Conservation (phyloP, 2,329 filamentous ascomycete species). For the Penicillium sp. region DNA sequence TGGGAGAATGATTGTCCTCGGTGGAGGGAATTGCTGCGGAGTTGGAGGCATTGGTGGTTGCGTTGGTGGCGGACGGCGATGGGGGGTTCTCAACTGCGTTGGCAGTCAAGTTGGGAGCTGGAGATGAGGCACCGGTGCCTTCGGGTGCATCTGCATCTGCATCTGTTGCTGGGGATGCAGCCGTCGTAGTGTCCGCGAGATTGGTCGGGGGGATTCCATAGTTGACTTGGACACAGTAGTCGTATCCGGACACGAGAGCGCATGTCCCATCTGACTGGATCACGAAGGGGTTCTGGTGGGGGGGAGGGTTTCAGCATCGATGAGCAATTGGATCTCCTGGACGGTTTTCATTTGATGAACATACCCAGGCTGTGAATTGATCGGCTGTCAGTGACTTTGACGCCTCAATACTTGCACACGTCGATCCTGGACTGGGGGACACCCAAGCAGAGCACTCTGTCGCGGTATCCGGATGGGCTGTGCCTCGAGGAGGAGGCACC, state of each 20-base stretch:
- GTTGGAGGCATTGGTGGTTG: neutral
- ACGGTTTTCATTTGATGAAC: neutral
- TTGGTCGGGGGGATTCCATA: neutral
- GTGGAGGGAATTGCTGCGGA: neutral
- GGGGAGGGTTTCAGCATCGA: neutral
- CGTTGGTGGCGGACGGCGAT: too few species aligned
- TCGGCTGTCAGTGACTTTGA: neutral
- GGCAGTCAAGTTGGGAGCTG: too few species aligned
- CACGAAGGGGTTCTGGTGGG: neutral
- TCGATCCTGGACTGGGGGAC: neutral
- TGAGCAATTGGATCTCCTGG: neutral
- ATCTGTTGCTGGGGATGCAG: neutral
- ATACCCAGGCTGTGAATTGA: neutral
- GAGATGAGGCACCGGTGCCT: too few species aligned
- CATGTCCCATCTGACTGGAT: neutral
- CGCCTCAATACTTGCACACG: neutral
- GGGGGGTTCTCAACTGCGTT: too few species aligned
- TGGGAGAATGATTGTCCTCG: neutral
- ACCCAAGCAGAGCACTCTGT: neutral
- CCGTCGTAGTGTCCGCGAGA: neutral
- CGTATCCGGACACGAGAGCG: neutral
- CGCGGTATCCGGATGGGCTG: neutral
- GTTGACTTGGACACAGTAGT: neutral
- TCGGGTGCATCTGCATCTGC: too few species aligned
- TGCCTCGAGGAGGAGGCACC: neutral